A percentile compares a stretch with the other conserved stretches of the same genome.
These are phyloP conservation scores for Fusarium temperatum DNA, from an alignment of 2,329 filamentous ascomycete species.

Conservation along the genomic window DNA sequence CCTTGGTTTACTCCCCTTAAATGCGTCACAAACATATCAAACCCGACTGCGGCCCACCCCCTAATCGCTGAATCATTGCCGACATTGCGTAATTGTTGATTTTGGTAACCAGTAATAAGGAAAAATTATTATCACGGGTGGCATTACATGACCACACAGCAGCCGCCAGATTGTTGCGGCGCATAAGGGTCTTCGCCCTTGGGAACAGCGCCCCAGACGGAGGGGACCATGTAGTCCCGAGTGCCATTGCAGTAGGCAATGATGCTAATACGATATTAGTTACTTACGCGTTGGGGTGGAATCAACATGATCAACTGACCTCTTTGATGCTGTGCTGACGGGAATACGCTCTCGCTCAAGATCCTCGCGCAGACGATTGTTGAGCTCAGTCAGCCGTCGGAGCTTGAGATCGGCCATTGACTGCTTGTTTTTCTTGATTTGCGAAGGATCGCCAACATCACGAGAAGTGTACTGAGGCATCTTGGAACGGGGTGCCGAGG, in stretches of 20 bases:
- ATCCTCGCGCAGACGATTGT: constrained; percentile 94
- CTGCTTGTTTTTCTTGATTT: constrained; percentile 93
- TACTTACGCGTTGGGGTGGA: not conserved
- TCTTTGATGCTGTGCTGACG: constrained; percentile 90
- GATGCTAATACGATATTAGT: constrained; percentile 67
- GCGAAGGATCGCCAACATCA: constrained; percentile 72
- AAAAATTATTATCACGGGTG: constrained; percentile 32
- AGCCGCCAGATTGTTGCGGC: constrained; percentile 90
- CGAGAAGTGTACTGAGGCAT: constrained; percentile 75
- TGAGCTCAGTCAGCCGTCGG: constrained; percentile 93
- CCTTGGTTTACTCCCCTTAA: constrained; percentile 36
- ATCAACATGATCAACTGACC: constrained; percentile 61
- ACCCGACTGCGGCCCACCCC: constrained; percentile 42
- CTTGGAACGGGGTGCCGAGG: constrained; percentile 46
- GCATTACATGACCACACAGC: constrained; percentile 91
- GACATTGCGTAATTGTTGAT: constrained; percentile 43
- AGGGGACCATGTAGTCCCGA: constrained; percentile 98
- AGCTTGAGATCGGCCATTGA: constrained; percentile 99
- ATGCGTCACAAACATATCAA: constrained; percentile 42
- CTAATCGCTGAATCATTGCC: constrained; percentile 46
- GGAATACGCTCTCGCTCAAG: constrained; percentile 94
- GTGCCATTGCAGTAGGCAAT: constrained; percentile 99
- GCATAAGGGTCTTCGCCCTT: constrained; percentile 98
- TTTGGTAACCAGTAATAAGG: constrained; percentile 39
- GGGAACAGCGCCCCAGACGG: constrained; percentile 93